These are phyloP conservation scores for Dichotomopilus funicola DNA, from an alignment of 2,329 filamentous ascomycete genomes.

Conservation along the genomic window DNA sequence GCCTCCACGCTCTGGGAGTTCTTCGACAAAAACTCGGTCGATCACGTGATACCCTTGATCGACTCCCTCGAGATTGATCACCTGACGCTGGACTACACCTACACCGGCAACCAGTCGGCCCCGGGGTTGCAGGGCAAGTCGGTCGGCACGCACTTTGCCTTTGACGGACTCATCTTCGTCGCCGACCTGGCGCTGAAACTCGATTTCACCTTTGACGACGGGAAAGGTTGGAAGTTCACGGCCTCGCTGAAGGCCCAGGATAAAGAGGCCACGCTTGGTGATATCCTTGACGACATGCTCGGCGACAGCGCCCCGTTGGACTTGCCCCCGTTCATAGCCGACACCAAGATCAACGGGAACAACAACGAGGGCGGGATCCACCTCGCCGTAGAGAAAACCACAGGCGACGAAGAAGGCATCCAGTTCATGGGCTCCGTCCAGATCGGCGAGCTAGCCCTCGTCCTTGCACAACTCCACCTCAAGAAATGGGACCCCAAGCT, in stretches of 20 bases:
- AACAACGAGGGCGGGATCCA: not conserved
- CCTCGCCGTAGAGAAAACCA: conserved; percentile 1
- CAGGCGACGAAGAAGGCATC: not conserved
- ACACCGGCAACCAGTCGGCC: conserved; percentile 1
- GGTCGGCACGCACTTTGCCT: conserved; percentile 4
- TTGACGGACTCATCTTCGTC: conserved; percentile 3
- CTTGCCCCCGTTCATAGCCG: conserved; percentile 4
- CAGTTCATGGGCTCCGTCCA: conserved; percentile 6
- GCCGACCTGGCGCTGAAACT: conserved; percentile 2
- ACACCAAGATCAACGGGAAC: conserved; percentile 4
- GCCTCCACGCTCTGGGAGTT: not conserved
- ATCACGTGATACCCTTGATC: conserved; percentile 16
- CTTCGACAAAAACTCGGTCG: not conserved
- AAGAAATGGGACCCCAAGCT: conserved; percentile 9
- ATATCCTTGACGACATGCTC: conserved; percentile 4
- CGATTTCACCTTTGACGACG: conserved; percentile 5
- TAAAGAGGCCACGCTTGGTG: conserved; percentile 8
- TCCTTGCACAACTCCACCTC: conserved; percentile 17
- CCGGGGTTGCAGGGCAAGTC: not conserved
- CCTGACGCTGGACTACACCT: conserved; percentile 19
- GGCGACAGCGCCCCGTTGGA: conserved; percentile 5
- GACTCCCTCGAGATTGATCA: conserved; percentile 16
- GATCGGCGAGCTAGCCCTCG: conserved; percentile 18
- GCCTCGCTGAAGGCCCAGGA: conserved; percentile 8
- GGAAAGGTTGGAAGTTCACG: conserved; percentile 7